Conservation (phyloP, 2,329 filamentous ascomycete species). For the Fusarium albosuccineum region DNA sequence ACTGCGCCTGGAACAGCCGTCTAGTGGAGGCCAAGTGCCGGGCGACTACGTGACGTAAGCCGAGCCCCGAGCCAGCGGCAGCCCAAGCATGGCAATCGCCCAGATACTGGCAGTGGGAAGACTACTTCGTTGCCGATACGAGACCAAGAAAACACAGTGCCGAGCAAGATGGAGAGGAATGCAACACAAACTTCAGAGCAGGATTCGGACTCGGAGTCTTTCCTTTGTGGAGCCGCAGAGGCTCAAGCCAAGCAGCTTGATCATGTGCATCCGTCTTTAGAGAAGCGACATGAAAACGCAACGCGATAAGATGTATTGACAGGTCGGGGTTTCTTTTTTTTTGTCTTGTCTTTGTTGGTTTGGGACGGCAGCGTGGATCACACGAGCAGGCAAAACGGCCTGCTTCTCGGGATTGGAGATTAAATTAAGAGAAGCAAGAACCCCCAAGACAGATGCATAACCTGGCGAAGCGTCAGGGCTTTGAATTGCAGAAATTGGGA, state of each 20-base stretch:
- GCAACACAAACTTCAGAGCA: constrained; percentile 17
- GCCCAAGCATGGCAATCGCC: constrained; percentile 17
- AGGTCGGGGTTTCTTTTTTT: constrained; percentile 21
- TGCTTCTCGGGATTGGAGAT: constrained; percentile 36
- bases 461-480: constrained; percentile 16
- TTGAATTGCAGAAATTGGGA: constrained; percentile 24
- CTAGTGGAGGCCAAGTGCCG: constrained; percentile 49
- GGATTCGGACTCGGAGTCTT: constrained; percentile 31
- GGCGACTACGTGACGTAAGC: constrained; percentile 37
- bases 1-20: constrained; percentile 58
- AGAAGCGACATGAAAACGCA: constrained; percentile 31
- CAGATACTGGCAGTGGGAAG: constrained; percentile 21
- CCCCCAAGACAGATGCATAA: constrained; percentile 8
- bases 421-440: constrained; percentile 18
- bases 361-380: constrained; percentile 25
- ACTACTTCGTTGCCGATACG: constrained; percentile 15
- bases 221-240: constrained; percentile 32
- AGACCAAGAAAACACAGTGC: constrained; percentile 42
- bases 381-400: constrained; percentile 21
- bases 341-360: constrained; percentile 30
- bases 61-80: constrained; percentile 35
- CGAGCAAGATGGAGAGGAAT: constrained; percentile 27
- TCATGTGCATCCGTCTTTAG: constrained; percentile 10
- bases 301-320: constrained; percentile 29
- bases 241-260: constrained; percentile 17